Base-by-base conservation (phyloP, 805 yeast genomes). In the Scheffersomyces coipomensis region DNA sequence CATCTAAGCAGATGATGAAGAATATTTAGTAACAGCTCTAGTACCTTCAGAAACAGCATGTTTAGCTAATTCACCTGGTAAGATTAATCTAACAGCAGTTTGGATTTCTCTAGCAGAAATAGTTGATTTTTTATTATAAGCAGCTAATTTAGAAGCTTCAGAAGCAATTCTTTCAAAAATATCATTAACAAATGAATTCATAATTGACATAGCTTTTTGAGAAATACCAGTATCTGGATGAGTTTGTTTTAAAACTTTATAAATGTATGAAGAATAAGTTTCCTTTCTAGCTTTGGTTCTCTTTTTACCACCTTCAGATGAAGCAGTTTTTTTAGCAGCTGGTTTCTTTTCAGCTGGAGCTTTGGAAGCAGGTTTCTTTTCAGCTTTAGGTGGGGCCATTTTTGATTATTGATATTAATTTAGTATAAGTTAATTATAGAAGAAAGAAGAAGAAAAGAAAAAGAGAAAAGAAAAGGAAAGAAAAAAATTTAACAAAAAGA, bases 151-250 rank as follows among this genome's bases (percentile, higher is more conserved):
- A 55, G 97, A 90, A 60, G 97, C 97, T 78, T 90, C 97, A 60
- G 90, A 73, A 58, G 97, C 97, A 60, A 91, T 86, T 80, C 98
- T 90, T 79, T 90, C 97, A 66, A 90, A 91, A 67, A 90, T 88
- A 75, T 91, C 97, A 76, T 89, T 90, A 58, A 91, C 97, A 60
- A 91, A 91, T 32, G 97, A 91, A 86, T 91, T 91, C 91, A 91
- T 84, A 71, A 91, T 91, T 53, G 96, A 88, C 96, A 91, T 91
- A 52, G 98, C 96, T 70, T 88, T 87, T 76, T 89, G 96, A 59
- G 98, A 90, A 68, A 91, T 91, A 88, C 97, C 98, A 50, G 98
- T 91, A 72, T 91, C 97, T 72, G 97, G 98, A 76, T 91, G 98
- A 49, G 97, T 90, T 81, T 91, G 97, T 76, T 90, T 90, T 69